A percentile compares a stretch with the other conserved stretches of the same genome.
phyloP scores from a whole-genome alignment of 208 protist species.

The Crithidia fasciculata region DNA sequence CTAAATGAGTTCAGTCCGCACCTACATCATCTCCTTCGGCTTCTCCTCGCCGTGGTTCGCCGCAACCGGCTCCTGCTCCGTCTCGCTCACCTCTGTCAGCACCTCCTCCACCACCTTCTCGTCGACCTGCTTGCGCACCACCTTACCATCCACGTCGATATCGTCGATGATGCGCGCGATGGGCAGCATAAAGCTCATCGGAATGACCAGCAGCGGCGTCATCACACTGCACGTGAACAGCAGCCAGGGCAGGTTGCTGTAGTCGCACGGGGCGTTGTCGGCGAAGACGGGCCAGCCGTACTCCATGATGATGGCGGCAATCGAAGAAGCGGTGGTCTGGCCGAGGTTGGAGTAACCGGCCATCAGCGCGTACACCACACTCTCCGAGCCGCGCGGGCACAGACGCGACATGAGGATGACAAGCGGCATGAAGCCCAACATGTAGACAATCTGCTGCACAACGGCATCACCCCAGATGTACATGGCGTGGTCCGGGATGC shows the following conservation, averaged over 20 bases:
- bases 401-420: slow-evolving; percentile 70
- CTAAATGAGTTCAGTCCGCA: too few species aligned
- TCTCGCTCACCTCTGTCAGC: neutral
- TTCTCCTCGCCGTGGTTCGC: neutral
- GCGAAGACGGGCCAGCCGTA: slow-evolving; percentile 52
- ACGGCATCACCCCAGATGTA: slow-evolving; percentile 81
- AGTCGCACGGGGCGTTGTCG: slow-evolving; percentile 61
- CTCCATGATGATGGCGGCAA: slow-evolving; percentile 70
- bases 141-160: slow-evolving; percentile 54
- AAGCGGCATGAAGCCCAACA: slow-evolving; percentile 78
- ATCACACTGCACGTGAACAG: slow-evolving; percentile 7
- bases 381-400: slow-evolving; percentile 81
- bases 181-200: slow-evolving; percentile 19
- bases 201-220: slow-evolving; percentile 17
- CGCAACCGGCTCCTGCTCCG: neutral
- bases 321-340: slow-evolving; percentile 40
- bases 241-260: slow-evolving; percentile 45
- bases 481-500: slow-evolving; percentile 63
- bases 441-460: slow-evolving; percentile 53
- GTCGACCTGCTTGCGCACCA: slow-evolving; percentile 18
- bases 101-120: slow-evolving; percentile 18
- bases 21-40: neutral
- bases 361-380: slow-evolving; percentile 82
- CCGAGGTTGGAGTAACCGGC: slow-evolving; percentile 87
- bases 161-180: slow-evolving; percentile 18